phyloP scores from a whole-genome alignment of 371 early-diverging fungal species.

The Rhizopus stolonifer region DNA sequence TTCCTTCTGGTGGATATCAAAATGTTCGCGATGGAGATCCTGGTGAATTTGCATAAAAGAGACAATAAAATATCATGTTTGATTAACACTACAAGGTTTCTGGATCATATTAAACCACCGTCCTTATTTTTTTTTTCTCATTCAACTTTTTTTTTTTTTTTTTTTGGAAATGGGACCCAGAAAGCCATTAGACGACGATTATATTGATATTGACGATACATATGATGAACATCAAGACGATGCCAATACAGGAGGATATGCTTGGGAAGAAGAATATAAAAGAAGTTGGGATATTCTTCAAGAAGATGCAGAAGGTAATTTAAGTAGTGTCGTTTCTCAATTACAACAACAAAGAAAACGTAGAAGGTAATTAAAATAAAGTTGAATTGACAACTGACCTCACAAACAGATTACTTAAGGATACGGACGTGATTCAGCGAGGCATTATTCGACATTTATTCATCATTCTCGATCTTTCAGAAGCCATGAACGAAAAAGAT shows the following conservation, averaged over 20 bases:
- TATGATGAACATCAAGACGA: slow-evolving; percentile 45
- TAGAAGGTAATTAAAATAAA: slow-evolving; percentile 46
- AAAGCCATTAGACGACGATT: slow-evolving; percentile 46
- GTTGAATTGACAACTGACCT: neutral
- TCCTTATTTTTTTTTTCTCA: neutral
- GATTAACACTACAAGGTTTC: too few species aligned
- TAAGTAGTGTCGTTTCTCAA: slow-evolving; percentile 74
- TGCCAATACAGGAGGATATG: slow-evolving; percentile 61
- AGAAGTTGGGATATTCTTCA: slow-evolving; percentile 93
- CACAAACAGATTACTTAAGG: slow-evolving; percentile 56
- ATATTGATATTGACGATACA: slow-evolving; percentile 55
- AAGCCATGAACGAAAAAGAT: slow-evolving; percentile 84
- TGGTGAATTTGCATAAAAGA: slow-evolving; percentile 23
- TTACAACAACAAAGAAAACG: slow-evolving; percentile 78
- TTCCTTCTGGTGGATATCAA: slow-evolving; percentile 48
- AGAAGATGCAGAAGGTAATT: slow-evolving; percentile 87
- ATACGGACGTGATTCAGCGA: slow-evolving; percentile 83
- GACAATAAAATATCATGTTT: too few species aligned
- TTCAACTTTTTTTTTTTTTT: neutral
- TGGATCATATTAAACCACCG: neutral
- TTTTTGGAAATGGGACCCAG: slow-evolving; percentile 14
- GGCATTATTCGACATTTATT: slow-evolving; percentile 92
- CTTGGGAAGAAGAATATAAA: slow-evolving; percentile 96
- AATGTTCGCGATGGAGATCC: slow-evolving; percentile 46
- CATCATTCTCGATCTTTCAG: slow-evolving; percentile 81